Conservation (phyloP, 2,329 filamentous ascomycete genomes). For the Metarhizium brunneum region DNA sequence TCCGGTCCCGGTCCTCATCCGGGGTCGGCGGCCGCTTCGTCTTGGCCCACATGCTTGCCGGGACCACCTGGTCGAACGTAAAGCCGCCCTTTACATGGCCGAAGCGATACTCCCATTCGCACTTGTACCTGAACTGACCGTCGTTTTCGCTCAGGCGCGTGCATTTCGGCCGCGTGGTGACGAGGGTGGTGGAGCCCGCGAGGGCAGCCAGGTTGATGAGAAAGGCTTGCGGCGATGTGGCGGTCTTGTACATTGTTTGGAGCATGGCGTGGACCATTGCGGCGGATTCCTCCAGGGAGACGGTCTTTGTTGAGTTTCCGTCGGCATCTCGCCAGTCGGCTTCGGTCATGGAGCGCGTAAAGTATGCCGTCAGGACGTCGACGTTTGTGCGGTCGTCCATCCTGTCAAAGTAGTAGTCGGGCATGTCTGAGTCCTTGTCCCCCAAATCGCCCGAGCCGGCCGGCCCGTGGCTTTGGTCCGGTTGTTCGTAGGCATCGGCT, state of each 20-base stretch:
- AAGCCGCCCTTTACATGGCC: conserved; percentile 44
- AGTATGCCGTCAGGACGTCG: conserved; percentile 45
- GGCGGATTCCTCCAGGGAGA: conserved; percentile 41
- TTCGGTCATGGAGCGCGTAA: conserved; percentile 39
- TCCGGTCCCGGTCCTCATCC: conserved; percentile 12
- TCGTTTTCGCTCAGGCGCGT: conserved; percentile 34
- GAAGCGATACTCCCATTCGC: conserved; percentile 46
- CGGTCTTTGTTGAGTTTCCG: conserved; percentile 32
- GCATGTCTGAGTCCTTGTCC: conserved; percentile 10
- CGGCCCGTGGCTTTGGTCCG: background rate
- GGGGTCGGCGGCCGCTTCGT: conserved; percentile 12
- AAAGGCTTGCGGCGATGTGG: conserved; percentile 44
- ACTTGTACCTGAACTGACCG: conserved; percentile 37
- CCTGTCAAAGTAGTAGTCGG: conserved; percentile 25
- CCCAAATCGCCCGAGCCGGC: conserved; percentile 1
- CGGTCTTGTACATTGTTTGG: conserved; percentile 40
- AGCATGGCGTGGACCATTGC: conserved; percentile 46
- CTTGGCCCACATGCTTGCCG: conserved; percentile 31
- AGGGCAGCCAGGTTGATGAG: conserved; percentile 51
- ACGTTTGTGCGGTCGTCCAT: conserved; percentile 42
- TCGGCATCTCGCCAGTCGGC: conserved; percentile 42
- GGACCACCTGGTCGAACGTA: conserved; percentile 40
- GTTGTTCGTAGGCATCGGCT: conserved; percentile 11
- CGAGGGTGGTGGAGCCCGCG: conserved; percentile 42
- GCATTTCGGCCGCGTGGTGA: conserved; percentile 30